Base-by-base conservation (phyloP, 2,329 filamentous ascomycete species). In the Ceratocystis eucalypticola region DNA sequence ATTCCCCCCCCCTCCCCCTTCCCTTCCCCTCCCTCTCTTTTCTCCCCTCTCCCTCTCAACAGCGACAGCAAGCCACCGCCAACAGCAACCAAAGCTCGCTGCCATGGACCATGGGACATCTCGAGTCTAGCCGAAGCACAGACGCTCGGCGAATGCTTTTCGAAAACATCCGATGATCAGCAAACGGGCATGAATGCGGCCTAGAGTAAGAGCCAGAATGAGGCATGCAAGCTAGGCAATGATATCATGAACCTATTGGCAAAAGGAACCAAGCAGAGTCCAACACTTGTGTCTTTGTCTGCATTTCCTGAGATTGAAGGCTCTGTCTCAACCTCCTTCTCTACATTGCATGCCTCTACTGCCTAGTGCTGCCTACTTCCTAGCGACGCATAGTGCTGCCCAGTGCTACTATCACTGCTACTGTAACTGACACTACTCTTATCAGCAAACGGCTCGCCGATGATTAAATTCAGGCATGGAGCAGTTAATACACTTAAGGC, bases 91-190 rank as follows among this genome's bases (percentile, higher is more conserved):
- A n/a, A 41, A 12, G 8, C 37, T 41, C 37, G 10, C 37, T 17
- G 15, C 61, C n/a, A 22, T 44, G 10, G 20, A 20, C 28, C 53
- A 15, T 57, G 8, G 53, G 53, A n/a, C 53, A 59, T 22, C 15
- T 12, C 33, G 53, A 59, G 53, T 33, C 53, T 59, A 30, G 28
- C 37, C 37, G 37, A 33, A 37, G 53, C 53, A 59, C 53, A 59
- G 53, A 59, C 25, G 2, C 17, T 33, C 28, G 28, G 53, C 25
- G 53, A 30, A 59, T 59, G 53, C 28, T 17, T 20, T 33, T 17
- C n/a, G 28, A 59, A 59, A 59, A 59, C 53, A 59, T 15, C 28
- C 53, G 28, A 59, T 37, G 53, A 59, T 59, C 53, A 25, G 53
- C 53, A 59, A 33, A 17, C 53, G 53, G 37, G 53, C 25, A 59